Percentiles rank a stretch among this genome's conserved stretches.
These are phyloP conservation scores for Neonectria hederae DNA, from an alignment of 2,329 filamentous ascomycete genomes.

Conservation along the genomic window DNA sequence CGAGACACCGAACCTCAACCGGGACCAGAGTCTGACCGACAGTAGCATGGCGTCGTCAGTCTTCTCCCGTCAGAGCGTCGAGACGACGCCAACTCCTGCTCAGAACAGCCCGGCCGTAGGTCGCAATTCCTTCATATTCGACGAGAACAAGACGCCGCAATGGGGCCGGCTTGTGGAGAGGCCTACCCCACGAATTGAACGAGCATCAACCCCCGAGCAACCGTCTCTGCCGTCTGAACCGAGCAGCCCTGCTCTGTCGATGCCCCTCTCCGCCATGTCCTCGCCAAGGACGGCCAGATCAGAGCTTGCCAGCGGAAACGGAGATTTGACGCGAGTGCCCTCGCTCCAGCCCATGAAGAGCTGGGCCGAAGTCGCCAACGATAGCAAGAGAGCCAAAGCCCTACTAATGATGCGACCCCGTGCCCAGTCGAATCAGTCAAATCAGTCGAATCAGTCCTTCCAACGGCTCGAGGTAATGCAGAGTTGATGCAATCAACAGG, in stretches of 20 bases:
- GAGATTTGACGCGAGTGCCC: conserved; percentile 40
- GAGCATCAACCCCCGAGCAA: conserved; percentile 30
- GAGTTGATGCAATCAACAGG: background rate
- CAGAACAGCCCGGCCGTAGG: conserved; percentile 45
- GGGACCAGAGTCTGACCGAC: conserved; percentile 53
- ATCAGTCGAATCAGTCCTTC: background rate
- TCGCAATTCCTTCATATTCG: conserved; percentile 19
- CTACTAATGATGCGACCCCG: conserved; percentile 28
- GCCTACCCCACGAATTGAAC: conserved; percentile 7
- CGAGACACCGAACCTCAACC: conserved; percentile 47
- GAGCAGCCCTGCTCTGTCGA: conserved; percentile 38
- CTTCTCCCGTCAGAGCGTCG: conserved; percentile 50
- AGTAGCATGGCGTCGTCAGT: conserved; percentile 56
- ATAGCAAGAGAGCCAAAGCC: conserved; percentile 31
- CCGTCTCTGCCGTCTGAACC: conserved; percentile 26
- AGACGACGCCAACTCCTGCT: conserved; percentile 46
- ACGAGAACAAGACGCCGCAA: conserved; percentile 27
- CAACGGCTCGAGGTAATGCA: conserved; percentile 16
- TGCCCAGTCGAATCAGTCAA: conserved; percentile 17
- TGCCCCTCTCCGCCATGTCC: conserved; percentile 45
- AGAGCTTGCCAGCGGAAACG: conserved; percentile 31
- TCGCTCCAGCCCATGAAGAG: conserved; percentile 49
- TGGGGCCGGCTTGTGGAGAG: conserved; percentile 40
- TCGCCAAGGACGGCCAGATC: conserved; percentile 43
- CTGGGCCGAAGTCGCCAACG: conserved; percentile 53